Evolutionary conservation across 2,329 filamentous ascomycete genomes (phyloP).

Genomic region (Xylariales sp.): DNA sequence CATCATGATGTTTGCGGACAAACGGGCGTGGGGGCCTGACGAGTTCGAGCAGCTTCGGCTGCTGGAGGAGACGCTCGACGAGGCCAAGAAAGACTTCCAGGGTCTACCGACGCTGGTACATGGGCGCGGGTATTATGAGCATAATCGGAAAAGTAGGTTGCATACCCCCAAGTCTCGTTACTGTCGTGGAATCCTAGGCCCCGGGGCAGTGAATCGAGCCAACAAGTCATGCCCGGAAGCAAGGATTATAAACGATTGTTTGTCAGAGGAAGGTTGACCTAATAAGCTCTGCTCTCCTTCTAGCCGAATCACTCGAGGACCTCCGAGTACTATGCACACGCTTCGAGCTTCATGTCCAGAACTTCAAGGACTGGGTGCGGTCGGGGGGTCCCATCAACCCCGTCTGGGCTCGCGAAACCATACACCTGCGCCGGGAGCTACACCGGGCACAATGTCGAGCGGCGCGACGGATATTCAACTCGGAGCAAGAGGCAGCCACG

Average conservation of each 20-base stretch:
- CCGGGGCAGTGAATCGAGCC: too few relatives aligned
- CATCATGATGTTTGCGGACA: slow-evolving; percentile 52
- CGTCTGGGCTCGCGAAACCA: slow-evolving; percentile 51
- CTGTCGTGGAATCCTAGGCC: too few relatives aligned
- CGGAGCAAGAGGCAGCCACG: slow-evolving; percentile 40
- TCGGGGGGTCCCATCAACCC: slow-evolving; percentile 52
- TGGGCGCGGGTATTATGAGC: slow-evolving; percentile 53
- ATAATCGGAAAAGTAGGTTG: slow-evolving; percentile 48
- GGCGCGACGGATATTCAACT: slow-evolving; percentile 50
- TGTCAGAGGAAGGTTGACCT: slow-evolving; percentile 19
- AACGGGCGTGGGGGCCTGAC: slow-evolving; percentile 53
- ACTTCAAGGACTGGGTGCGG: slow-evolving; percentile 50
- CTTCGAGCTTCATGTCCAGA: slow-evolving; percentile 43
- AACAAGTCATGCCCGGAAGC: too few relatives aligned
- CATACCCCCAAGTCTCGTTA: neutral
- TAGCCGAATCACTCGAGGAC: slow-evolving; percentile 50
- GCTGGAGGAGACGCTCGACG: slow-evolving; percentile 51
- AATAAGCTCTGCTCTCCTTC: slow-evolving; percentile 12
- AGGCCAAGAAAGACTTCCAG: slow-evolving; percentile 58
- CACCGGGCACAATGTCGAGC: slow-evolving; percentile 56
- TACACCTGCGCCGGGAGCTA: slow-evolving; percentile 42
- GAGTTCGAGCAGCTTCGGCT: slow-evolving; percentile 55
- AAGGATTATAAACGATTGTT: too few relatives aligned
- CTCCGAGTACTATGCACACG: slow-evolving; percentile 39
- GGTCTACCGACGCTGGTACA: slow-evolving; percentile 50